Conservation (phyloP, 2,329 filamentous ascomycete genomes). For the Apiospora phragmitis region DNA sequence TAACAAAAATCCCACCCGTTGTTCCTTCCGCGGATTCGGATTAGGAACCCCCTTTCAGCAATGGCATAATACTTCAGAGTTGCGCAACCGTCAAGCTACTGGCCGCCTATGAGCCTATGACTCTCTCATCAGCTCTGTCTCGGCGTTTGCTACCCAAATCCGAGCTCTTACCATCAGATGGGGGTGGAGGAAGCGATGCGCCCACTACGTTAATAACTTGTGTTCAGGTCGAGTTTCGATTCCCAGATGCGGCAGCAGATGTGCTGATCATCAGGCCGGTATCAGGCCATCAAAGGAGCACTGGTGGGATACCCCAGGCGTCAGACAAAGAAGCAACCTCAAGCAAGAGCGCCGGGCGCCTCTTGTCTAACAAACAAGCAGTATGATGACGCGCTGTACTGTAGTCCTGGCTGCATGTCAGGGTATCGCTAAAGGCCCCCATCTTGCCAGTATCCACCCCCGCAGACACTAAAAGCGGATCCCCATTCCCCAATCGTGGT, state of each 20-base stretch:
- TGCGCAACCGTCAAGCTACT: constrained; percentile 4
- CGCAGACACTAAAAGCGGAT: not conserved
- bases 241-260: not conserved
- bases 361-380: not conserved
- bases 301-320: not conserved
- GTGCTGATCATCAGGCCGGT: not conserved
- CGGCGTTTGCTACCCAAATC: not conserved
- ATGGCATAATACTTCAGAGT: not conserved
- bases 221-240: not conserved
- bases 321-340: not conserved
- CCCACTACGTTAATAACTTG: constrained; percentile 1
- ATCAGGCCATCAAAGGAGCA: not conserved
- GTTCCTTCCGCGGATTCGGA: not conserved
- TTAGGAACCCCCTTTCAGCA: not conserved
- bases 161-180: not conserved
- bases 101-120: not conserved
- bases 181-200: not conserved
- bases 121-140: not conserved
- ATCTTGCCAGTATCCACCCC: not conserved
- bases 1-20: not conserved
- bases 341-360: not conserved
- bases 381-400: not conserved
- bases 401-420: not conserved
- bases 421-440: not conserved
- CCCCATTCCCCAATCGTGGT: not conserved